These are phyloP conservation scores for Pezicula rhizophila DNA, from an alignment of 2,329 filamentous ascomycete genomes.

Conservation along the genomic window DNA sequence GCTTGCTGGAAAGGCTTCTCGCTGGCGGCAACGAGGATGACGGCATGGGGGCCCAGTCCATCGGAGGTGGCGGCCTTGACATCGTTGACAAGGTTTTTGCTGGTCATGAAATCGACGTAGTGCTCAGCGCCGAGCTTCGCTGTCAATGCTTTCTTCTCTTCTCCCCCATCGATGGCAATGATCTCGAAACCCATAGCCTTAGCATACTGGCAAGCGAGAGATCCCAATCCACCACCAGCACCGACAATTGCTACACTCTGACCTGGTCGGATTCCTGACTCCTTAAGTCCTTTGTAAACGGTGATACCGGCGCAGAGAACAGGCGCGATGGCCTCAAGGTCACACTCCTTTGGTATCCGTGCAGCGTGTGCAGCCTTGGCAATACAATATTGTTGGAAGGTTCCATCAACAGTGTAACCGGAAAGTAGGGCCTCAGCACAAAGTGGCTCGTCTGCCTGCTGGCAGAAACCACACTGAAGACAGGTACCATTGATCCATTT, in stretches of 20 bases:
- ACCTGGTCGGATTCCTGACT: slow-evolving; percentile 67
- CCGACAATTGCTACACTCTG: slow-evolving; percentile 80
- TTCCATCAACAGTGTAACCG: slow-evolving; percentile 88
- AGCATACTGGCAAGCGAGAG: slow-evolving; percentile 78
- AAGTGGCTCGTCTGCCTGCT: slow-evolving; percentile 73
- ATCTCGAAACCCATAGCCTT: slow-evolving; percentile 80
- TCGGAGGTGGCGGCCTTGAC: slow-evolving; percentile 77
- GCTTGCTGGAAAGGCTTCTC: slow-evolving; percentile 97
- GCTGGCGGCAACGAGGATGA: slow-evolving; percentile 75
- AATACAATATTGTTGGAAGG: slow-evolving; percentile 88
- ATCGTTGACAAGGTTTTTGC: slow-evolving; percentile 73
- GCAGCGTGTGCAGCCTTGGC: slow-evolving; percentile 83
- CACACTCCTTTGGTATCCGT: slow-evolving; percentile 69
- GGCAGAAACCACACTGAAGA: slow-evolving; percentile 77
- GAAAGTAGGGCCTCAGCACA: slow-evolving; percentile 71
- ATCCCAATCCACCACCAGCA: slow-evolving; percentile 77
- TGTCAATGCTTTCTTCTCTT: slow-evolving; percentile 71
- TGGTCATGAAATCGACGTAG: slow-evolving; percentile 76
- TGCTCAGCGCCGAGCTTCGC: slow-evolving; percentile 61
- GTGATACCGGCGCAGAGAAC: slow-evolving; percentile 82
- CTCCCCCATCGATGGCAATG: slow-evolving; percentile 78
- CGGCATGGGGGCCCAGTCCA: slow-evolving; percentile 79
- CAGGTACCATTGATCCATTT: slow-evolving; percentile 93
- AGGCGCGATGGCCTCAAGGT: slow-evolving; percentile 72
- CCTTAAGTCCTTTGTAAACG: slow-evolving; percentile 88